Base-by-base conservation (phyloP, 306 rosid species). In the Trifolium fragiferum region DNA sequence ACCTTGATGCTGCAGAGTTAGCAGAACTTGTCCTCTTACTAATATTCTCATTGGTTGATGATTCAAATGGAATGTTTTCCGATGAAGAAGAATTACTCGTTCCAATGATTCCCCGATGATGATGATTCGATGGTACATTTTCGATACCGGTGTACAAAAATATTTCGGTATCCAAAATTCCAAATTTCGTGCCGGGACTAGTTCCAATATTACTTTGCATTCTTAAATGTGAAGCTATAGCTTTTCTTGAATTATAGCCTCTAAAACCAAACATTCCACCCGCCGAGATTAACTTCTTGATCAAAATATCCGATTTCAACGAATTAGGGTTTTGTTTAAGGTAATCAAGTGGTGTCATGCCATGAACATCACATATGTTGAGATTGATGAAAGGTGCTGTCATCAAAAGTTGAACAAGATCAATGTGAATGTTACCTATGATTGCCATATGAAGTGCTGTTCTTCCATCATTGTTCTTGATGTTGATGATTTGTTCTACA, bases 341-440 rank as follows among this genome's bases (percentile, higher is more conserved):
- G 81, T 89, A 90, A 81, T 94, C 99, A 41, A 94, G 96, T 1
- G 99, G 89, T 10, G 96, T 94, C 93, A 94, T 82, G 68, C 95
- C 88, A 20, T 92, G 78, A 33, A 51, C 72, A 57, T 94, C 99
- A 6, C 77, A 85, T 21, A 81, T 87, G 43, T 94, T 94, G 46
- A 94, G 87, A 81, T 94, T 76, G 8, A 94, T 90, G 2, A 72
- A 78, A 19, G 76, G 84, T 53, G 92, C 88, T 10, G 91, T 84
- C 97, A 87, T 94, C 66, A 94, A 67, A n/a, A 92, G 95, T 53
- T 94, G 97, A 54, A 90, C 99, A 15, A 94, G 90, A 57, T 94
- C 96, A 38, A 91, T 70, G 81, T 88, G 96, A 61, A 89, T 87
- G 70, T 92, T 92, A 5, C 99, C 96, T 23, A 87, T 83, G 82